Evolutionary conservation across 441 rosid genomes (phyloP), one percentile per base, ranked within the genome.

Genomic region (Euphorbia schlechtendalii): DNA sequence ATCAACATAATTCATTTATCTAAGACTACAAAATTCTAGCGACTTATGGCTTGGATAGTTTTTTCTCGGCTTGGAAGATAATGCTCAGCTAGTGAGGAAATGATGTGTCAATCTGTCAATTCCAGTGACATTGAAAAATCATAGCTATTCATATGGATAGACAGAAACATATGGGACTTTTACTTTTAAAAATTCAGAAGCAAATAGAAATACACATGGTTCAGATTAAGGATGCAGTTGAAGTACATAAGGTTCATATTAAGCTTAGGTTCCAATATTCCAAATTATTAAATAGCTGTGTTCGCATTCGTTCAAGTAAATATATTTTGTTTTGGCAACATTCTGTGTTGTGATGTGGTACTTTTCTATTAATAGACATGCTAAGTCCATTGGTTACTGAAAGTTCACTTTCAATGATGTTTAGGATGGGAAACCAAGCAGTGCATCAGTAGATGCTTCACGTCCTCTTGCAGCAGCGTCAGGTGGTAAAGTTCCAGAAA

Each of bases 371-470:
- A 32, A 8, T 14, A 5, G 3, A 20, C 48, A 51, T 51, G 49
- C 36, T 49, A 62, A 28, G 17, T 24, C 18, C 22, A 43, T 14
- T 12, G 40, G 6, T 34, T 25, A 65, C 54, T 73, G 20, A 71
- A 64, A 65, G 69, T 64, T 67, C 54, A 38, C 46, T 49, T 53
- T 69, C 59, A 67, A 61, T 73, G 64, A 76, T 77, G 43, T 63
- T 59, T 64, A 86, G 89, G 87, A 80, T 43, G 80, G 62, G 59
- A 79, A 76, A 68, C 58, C 28, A 69, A 77, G 66, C 41, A 81
- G 64, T 65, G 38, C 69, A 22, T 59, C 43, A 38, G 21, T 49
- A 73, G 83, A 69, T 32, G 70, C 71, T 68, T 72, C 78, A 64
- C 75, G 70, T 69, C 53, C 81, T 54, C 66, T 45, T 55, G 28